Evolutionary conservation across 2,329 filamentous ascomycete species (phyloP).

Genomic region (Fusarium euwallaceae): DNA sequence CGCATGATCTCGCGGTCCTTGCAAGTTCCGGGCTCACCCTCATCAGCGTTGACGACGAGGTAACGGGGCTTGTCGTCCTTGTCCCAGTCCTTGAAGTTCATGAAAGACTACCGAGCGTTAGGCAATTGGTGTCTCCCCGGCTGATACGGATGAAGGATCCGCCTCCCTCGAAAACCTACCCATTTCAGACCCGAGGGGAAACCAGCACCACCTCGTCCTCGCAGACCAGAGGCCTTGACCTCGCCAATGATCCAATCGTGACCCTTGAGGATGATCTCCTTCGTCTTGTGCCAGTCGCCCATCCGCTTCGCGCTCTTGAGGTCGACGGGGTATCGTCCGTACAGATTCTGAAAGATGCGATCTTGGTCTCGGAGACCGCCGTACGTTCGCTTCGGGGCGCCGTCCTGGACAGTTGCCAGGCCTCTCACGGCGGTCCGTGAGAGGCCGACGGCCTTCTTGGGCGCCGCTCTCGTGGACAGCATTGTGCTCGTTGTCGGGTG

Average conservation of each 20-base stretch:
- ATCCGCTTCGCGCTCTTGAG: conserved; percentile 96
- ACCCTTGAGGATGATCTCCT: conserved; percentile 96
- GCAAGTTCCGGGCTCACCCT: conserved; percentile 98
- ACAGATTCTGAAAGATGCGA: conserved; percentile 98
- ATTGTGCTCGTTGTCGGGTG: conserved; percentile 54
- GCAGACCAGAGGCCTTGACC: conserved; percentile 94
- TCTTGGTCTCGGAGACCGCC: conserved; percentile 96
- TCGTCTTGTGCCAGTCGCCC: conserved; percentile 99
- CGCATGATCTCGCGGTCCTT: conserved; percentile 99
- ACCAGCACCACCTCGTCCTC: conserved; percentile 95
- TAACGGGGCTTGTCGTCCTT: conserved; percentile 97
- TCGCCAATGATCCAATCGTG: conserved; percentile 99
- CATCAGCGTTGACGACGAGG: conserved; percentile 97
- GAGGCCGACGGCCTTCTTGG: conserved; percentile 55
- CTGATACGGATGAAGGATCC: conserved; percentile 21
- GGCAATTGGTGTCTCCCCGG: conserved; percentile 39
- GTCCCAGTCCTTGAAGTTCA: conserved; percentile 99
- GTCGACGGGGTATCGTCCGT: conserved; percentile 91
- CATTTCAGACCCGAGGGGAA: conserved; percentile 99
- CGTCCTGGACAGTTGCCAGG: conserved; percentile 86
- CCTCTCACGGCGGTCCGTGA: conserved; percentile 69
- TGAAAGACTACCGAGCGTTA: conserved; percentile 80
- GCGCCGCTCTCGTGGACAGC: conserved; percentile 61
- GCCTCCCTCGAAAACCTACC: conserved; percentile 68
- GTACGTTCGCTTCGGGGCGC: conserved; percentile 77